Percentiles rank a stretch among this genome's conserved stretches.
Conservation (phyloP, 1,139 yeast genomes). For the Suhomyces terraborum region DNA sequence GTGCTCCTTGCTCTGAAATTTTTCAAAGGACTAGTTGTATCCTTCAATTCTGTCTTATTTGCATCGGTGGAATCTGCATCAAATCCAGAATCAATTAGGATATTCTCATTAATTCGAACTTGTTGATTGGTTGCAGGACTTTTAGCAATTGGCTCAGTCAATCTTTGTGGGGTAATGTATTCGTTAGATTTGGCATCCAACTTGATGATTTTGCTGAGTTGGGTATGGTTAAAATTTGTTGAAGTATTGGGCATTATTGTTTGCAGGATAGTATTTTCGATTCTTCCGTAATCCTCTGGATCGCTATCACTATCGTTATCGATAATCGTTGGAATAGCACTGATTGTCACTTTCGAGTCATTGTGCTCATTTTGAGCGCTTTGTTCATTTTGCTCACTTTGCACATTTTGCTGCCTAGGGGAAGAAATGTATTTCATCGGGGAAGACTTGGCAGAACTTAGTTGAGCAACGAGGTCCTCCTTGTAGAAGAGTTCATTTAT, state of each 20-base stretch:
- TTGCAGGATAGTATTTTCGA: constrained; percentile 24
- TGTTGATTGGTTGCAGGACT: constrained; percentile 44
- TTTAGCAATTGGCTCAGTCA: constrained; percentile 46
- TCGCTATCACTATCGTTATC: constrained; percentile 33
- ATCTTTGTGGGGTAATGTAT: constrained; percentile 43
- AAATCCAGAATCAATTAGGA: constrained; percentile 14
- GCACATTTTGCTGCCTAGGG: no score
- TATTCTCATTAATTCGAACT: constrained; percentile 25
- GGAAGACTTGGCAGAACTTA: constrained; percentile 21
- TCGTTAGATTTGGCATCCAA: constrained; percentile 20
- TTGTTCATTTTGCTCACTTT: no score
- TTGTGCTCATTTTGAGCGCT: background rate
- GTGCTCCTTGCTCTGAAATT: constrained; percentile 13
- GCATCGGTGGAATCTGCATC: constrained; percentile 9
- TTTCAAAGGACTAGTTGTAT: constrained; percentile 30
- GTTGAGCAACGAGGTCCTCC: constrained; percentile 29
- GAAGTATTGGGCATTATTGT: constrained; percentile 23
- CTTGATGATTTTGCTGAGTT: constrained; percentile 24
- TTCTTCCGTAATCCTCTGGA: constrained; percentile 25
- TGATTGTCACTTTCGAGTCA: background rate
- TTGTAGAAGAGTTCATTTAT: constrained; percentile 28
- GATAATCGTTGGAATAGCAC: constrained; percentile 18
- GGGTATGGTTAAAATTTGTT: constrained; percentile 22
- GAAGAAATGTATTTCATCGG: constrained; percentile 12
- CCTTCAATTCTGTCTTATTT: constrained; percentile 19